Conservation (phyloP, 2,329 filamentous ascomycete genomes). For the Elsinoe arachidis region DNA sequence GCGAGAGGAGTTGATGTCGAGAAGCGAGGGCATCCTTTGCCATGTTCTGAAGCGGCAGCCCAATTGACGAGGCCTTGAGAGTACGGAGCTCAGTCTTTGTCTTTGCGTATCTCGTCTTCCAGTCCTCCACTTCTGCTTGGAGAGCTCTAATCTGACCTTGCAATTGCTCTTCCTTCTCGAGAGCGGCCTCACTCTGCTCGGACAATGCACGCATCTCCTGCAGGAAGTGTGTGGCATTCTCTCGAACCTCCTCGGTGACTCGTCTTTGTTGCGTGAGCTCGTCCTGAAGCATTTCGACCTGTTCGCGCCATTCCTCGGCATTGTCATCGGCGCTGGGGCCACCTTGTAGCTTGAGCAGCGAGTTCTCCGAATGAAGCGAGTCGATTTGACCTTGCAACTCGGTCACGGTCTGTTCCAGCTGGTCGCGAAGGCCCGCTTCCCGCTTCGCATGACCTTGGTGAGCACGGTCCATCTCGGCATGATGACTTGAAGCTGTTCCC, state of each 20-base stretch:
- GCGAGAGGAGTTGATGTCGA: conserved; percentile 45
- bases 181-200: conserved; percentile 65
- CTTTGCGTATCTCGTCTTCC: conserved; percentile 82
- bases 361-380: conserved; percentile 21
- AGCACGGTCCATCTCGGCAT: conserved; percentile 47
- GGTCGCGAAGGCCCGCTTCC: conserved; percentile 16
- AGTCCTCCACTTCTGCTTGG: conserved; percentile 76
- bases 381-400: conserved; percentile 15
- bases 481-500: conserved; percentile 11
- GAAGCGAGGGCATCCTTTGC: conserved; percentile 24
- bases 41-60: conserved; percentile 49
- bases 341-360: conserved; percentile 30
- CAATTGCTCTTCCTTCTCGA: conserved; percentile 74
- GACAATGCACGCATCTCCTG: conserved; percentile 84
- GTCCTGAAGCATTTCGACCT: conserved; percentile 32
- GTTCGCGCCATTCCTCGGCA: conserved; percentile 27
- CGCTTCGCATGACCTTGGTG: conserved; percentile 34
- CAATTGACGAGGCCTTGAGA: conserved; percentile 71
- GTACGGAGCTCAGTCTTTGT: conserved; percentile 79
- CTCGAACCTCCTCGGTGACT: conserved; percentile 77
- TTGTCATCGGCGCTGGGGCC: conserved; percentile 18
- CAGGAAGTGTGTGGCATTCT: conserved; percentile 73
- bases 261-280: conserved; percentile 71
- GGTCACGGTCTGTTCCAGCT: conserved; percentile 15
- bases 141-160: conserved; percentile 65